Conservation (phyloP, 148 eudicot genomes). For the Chenopodium formosanum region DNA sequence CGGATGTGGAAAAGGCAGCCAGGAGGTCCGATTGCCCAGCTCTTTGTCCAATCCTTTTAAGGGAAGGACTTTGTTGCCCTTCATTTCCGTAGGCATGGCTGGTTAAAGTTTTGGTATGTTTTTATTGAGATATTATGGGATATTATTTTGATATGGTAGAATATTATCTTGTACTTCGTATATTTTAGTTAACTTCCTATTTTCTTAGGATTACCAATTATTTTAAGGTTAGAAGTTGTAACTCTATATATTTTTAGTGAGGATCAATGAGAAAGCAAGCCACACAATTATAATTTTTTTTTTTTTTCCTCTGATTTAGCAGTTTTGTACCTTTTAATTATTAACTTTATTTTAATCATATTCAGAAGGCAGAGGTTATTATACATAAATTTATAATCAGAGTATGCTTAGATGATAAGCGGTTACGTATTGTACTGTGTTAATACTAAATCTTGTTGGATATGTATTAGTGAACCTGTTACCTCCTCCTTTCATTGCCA, state of each 20-base stretch:
- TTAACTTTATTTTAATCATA: background rate
- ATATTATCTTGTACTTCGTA: no score
- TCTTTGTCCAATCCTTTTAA: slow-evolving; percentile 86
- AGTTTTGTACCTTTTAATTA: background rate
- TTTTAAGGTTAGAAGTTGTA: no score
- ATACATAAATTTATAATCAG: background rate
- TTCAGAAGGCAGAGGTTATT: background rate
- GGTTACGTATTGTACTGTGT: background rate
- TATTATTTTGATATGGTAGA: no score
- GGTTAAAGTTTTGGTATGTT: slow-evolving; percentile 89
- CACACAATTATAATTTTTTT: no score
- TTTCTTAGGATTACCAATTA: no score
- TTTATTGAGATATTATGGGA: no score
- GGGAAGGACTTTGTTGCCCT: slow-evolving; percentile 83
- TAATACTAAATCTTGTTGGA: background rate
- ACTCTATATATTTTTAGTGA: no score
- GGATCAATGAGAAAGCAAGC: no score
- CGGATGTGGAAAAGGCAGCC: slow-evolving; percentile 89
- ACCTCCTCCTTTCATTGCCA: background rate
- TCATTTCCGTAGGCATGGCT: slow-evolving; percentile 96
- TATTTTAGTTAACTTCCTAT: no score
- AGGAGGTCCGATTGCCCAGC: slow-evolving; percentile 97
- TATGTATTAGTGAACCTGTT: background rate
- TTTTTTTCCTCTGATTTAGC: no score
- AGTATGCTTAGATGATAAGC: background rate